Conservation (phyloP, 371 early-diverging fungal genomes). For the Mucor sp. region DNA sequence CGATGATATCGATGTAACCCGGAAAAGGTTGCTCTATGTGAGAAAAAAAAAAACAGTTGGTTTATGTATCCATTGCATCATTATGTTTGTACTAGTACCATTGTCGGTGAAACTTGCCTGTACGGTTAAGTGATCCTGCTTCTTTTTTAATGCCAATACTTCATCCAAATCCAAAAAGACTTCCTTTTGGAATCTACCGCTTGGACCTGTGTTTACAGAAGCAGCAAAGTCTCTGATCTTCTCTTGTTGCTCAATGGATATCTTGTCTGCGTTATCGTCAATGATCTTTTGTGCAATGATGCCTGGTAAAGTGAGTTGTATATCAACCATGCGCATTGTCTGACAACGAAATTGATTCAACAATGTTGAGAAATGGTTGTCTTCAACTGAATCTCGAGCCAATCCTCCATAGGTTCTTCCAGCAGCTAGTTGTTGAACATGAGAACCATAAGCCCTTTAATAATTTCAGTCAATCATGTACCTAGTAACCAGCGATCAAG, state of each 20-base stretch:
- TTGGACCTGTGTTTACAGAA: slow-evolving; percentile 32
- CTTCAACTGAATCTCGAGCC: slow-evolving; percentile 38
- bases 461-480: slow-evolving; percentile 5
- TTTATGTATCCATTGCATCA: not conserved
- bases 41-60: not conserved
- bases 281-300: slow-evolving; percentile 11
- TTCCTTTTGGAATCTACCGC: slow-evolving; percentile 39
- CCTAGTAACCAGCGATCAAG: slow-evolving; percentile 37
- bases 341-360: slow-evolving; percentile 48
- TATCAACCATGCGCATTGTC: slow-evolving; percentile 29
- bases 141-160: not conserved
- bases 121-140: slow-evolving; percentile 12
- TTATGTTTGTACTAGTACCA: slow-evolving; percentile 6
- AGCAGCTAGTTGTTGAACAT: slow-evolving; percentile 25
- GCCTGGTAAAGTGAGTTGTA: slow-evolving; percentile 17
- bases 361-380: slow-evolving; percentile 38
- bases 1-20: slow-evolving; percentile 54
- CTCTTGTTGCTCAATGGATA: slow-evolving; percentile 19
- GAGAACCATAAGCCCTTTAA: not conserved
- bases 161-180: slow-evolving; percentile 18
- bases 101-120: slow-evolving; percentile 23
- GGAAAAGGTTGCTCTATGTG: slow-evolving; percentile 20
- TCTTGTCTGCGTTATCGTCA: not conserved
- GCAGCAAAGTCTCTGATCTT: slow-evolving; percentile 28
- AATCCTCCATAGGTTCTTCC: slow-evolving; percentile 47